Percentiles rank a stretch among this genome's conserved stretches.
Evolutionary conservation across 352 stramenopile species (phyloP).

Genomic region (Phytophthora fragariae): DNA sequence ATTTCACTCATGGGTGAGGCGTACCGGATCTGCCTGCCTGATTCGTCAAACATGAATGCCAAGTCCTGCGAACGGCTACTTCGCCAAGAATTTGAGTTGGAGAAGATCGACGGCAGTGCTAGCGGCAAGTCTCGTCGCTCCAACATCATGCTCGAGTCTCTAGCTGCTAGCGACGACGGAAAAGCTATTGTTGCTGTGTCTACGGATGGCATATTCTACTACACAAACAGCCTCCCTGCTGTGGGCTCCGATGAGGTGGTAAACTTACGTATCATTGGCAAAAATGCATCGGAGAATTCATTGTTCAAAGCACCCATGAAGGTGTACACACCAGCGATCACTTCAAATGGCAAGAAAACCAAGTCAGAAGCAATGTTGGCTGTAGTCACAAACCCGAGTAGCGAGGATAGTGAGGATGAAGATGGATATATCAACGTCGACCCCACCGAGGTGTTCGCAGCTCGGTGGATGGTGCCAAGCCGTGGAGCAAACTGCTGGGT

Average conservation of each 20-base stretch:
- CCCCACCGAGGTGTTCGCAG: conserved; percentile 66
- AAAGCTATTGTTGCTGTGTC: conserved; percentile 67
- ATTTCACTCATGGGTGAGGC: conserved; percentile 73
- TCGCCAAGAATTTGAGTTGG: conserved; percentile 70
- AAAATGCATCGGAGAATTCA: conserved; percentile 69
- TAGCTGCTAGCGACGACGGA: conserved; percentile 74
- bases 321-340: conserved; percentile 59
- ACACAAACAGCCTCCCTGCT: conserved; percentile 54
- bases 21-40: conserved; percentile 67
- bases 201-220: conserved; percentile 80
- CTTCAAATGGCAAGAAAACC: conserved; percentile 16
- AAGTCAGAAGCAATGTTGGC: conserved; percentile 68
- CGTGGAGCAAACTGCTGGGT: conserved; percentile 72
- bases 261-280: conserved; percentile 66
- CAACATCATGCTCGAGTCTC: conserved; percentile 72
- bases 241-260: conserved; percentile 31
- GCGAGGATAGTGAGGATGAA: conserved; percentile 65
- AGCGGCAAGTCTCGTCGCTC: conserved; percentile 74
- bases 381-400: conserved; percentile 71
- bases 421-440: conserved; percentile 79
- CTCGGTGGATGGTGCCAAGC: conserved; percentile 78
- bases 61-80: conserved; percentile 26
- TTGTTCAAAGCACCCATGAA: conserved; percentile 79
- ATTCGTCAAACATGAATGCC: conserved; percentile 28
- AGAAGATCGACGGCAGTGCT: conserved; percentile 66